These are phyloP conservation scores for Plasmodium malariae DNA, from an alignment of 169 alveolate species.

Conservation along the genomic window DNA sequence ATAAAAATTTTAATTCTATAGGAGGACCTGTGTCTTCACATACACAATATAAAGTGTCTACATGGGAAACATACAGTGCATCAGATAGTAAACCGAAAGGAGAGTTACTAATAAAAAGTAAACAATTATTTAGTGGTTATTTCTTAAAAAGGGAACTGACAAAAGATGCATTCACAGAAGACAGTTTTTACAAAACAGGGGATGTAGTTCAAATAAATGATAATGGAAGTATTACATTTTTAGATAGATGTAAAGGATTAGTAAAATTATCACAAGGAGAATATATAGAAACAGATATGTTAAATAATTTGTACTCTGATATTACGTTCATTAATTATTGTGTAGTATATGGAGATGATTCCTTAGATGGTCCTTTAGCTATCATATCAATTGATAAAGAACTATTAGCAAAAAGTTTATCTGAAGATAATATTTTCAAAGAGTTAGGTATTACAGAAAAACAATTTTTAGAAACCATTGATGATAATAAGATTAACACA, in stretches of 20 bases:
- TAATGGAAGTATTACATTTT: conserved; percentile 91
- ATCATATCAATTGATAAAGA: conserved; percentile 34
- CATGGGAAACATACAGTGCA: conserved; percentile 77
- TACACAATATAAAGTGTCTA: conserved; percentile 7
- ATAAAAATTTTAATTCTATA: neutral
- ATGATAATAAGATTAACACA: conserved; percentile 1
- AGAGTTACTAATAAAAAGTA: conserved; percentile 93
- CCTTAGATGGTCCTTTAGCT: conserved; percentile 69
- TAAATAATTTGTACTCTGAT: conserved; percentile 40
- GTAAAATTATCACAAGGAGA: conserved; percentile 97
- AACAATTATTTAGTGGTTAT: conserved; percentile 90
- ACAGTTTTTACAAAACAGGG: conserved; percentile 95
- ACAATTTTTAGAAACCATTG: conserved; percentile 1
- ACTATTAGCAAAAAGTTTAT: conserved; percentile 10
- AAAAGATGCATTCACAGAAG: conserved; percentile 87
- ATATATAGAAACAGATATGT: conserved; percentile 86
- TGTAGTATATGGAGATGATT: conserved; percentile 70
- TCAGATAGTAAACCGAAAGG: conserved; percentile 92
- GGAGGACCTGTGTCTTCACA: conserved; percentile 38
- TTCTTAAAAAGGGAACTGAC: conserved; percentile 91
- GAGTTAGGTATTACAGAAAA: neutral
- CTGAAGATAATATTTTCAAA: conserved; percentile 15
- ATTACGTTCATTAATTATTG: conserved; percentile 29
- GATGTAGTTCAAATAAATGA: conserved; percentile 92
- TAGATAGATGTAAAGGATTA: conserved; percentile 95